phyloP scores from a whole-genome alignment of 2,329 filamentous ascomycete species.

The Diaporthe velutina region DNA sequence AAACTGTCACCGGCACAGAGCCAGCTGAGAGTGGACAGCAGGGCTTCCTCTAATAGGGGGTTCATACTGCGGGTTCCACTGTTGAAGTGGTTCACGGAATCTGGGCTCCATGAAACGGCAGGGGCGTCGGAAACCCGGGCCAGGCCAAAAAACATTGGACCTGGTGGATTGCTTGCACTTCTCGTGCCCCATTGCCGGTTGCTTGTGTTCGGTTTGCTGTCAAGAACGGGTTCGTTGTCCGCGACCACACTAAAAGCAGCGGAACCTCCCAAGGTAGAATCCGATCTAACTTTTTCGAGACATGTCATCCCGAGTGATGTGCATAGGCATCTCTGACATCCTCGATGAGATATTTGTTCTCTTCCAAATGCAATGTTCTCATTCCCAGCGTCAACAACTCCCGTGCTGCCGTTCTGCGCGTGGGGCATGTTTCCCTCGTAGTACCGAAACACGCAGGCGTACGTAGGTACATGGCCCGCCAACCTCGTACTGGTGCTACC shows the following conservation, averaged over 20 bases:
- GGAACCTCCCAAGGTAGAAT: constrained; percentile 13
- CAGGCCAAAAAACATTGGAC: constrained; percentile 36
- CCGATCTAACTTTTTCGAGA: constrained; percentile 18
- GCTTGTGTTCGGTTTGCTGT: constrained; percentile 35
- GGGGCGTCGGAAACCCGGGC: constrained; percentile 27
- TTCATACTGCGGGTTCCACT: constrained; percentile 31
- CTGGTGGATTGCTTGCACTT: constrained; percentile 38
- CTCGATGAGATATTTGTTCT: neutral
- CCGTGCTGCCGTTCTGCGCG: neutral
- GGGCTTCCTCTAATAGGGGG: constrained; percentile 35
- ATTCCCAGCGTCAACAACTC: neutral
- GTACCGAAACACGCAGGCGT: neutral
- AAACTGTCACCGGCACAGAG: constrained; percentile 6
- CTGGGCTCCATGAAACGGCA: constrained; percentile 36
- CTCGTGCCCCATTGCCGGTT: constrained; percentile 31
- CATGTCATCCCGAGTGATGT: constrained; percentile 20
- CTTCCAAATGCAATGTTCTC: neutral
- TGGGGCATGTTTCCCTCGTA: constrained; percentile 10
- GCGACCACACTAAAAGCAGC: constrained; percentile 8
- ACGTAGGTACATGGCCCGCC: neutral
- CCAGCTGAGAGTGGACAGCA: constrained; percentile 21
- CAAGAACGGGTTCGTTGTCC: constrained; percentile 29
- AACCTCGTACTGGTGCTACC: constrained; percentile 16
- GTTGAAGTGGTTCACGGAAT: constrained; percentile 30
- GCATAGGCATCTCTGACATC: neutral